Conservation (phyloP, 768 basidiomycete genomes). For the Mycena vitilis region DNA sequence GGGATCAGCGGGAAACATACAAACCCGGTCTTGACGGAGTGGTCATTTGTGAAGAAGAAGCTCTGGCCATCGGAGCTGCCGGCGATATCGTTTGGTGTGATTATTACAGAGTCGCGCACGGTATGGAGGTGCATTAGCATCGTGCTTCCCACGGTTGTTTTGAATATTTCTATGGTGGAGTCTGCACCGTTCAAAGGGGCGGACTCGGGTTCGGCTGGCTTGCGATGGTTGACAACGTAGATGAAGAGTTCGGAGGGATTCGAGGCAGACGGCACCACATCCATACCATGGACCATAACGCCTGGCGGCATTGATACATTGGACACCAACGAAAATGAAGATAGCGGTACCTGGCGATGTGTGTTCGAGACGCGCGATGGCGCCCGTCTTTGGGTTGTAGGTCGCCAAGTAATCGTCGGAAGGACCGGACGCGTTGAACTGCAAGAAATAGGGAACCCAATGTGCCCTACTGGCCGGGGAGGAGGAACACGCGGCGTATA, state of each 20-base stretch:
- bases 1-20: slow-evolving; percentile 50
- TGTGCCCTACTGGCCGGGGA: slow-evolving; percentile 56
- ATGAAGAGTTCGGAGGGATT: slow-evolving; percentile 66
- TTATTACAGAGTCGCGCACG: slow-evolving; percentile 63
- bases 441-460: slow-evolving; percentile 62
- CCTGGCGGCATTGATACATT: slow-evolving; percentile 38
- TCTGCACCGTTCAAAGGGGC: slow-evolving; percentile 69
- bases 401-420: slow-evolving; percentile 68
- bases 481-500: slow-evolving; percentile 73
- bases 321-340: too few relatives aligned
- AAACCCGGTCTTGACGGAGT: slow-evolving; percentile 62
- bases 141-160: slow-evolving; percentile 57
- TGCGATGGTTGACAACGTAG: slow-evolving; percentile 80
- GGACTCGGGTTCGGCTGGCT: slow-evolving; percentile 53
- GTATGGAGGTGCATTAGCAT: slow-evolving; percentile 67
- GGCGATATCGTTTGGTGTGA: slow-evolving; percentile 80
- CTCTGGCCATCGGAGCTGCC: slow-evolving; percentile 72
- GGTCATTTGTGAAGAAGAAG: slow-evolving; percentile 80
- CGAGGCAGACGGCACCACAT: slow-evolving; percentile 65
- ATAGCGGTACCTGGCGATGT: slow-evolving; percentile 41
- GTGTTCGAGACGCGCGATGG: slow-evolving; percentile 59
- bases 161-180: slow-evolving; percentile 78
- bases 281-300: slow-evolving; percentile 75
- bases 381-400: slow-evolving; percentile 61
- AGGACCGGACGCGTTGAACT: slow-evolving; percentile 52